Evolutionary conservation across 352 stramenopile genomes (phyloP), one percentile per base, ranked within the genome.

Genomic region (Globisporangium alternatum): DNA sequence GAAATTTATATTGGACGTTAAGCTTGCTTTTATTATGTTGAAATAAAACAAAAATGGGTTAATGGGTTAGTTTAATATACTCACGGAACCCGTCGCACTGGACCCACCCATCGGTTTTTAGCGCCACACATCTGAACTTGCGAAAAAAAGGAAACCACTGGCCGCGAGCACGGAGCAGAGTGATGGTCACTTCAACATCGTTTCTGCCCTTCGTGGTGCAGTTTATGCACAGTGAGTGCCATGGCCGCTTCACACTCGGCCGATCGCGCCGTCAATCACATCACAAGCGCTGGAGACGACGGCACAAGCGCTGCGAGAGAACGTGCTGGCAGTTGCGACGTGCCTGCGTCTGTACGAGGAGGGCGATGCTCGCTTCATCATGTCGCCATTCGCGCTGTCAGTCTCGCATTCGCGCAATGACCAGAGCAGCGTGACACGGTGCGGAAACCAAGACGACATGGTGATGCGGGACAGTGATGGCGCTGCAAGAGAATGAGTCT

Each of bases 181-280:
- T 63, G 57, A 55, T 31, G 43, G 43, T 63, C 57, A 56, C 57
- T 63, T 63, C 57, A 63, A 63, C 28, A 44, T 63, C 35, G 10
- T 44, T 44, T 35, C 31, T 35, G 31, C 31, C 31, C 31, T 35
- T 35, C 31, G 31, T 6, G 2, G 31, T 35, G 31, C 31, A 35
- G 2, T 7, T 7, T 7, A 2, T 35, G 31, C 31, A 35, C 31
- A 35, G 31, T 6, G 31, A 35, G 31, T 6, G 31, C 31, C 31
- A 6, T 35, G 2, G 31, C 31, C 31, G 31, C 31, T 35, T 35
- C 31, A 35, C 31, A 35, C 6, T 35, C 31, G n/a, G 3, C 31
- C 3, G 31, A 35, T 35, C 31, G 31, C 2, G 31, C 31, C 31
- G 31, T 35, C 31, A 35, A 35, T 35, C 31, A 6, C 31, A 7